These are phyloP conservation scores for Metschnikowia reukaufii DNA, from an alignment of 805 yeast species.

Conservation along the genomic window DNA sequence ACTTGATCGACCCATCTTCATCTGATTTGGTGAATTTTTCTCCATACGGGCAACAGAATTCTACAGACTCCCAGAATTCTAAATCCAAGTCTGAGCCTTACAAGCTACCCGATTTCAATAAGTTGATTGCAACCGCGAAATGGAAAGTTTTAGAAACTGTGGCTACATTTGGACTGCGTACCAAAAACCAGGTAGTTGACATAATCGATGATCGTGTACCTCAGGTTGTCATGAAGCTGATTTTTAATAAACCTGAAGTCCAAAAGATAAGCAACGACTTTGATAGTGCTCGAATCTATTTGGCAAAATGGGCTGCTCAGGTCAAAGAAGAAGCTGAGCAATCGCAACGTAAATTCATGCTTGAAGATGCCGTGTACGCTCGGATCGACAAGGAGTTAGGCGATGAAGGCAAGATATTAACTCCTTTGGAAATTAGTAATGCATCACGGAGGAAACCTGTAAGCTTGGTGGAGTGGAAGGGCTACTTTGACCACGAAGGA, in stretches of 20 bases:
- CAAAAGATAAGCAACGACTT: conserved; percentile 81
- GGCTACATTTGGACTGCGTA: conserved; percentile 65
- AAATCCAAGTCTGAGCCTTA: conserved; percentile 21
- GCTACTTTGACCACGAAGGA: conserved; percentile 80
- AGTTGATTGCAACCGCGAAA: conserved; percentile 64
- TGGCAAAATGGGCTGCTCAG: conserved; percentile 96
- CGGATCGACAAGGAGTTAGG: conserved; percentile 63
- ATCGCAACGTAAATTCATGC: conserved; percentile 49
- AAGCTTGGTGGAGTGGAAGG: conserved; percentile 74
- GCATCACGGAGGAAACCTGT: conserved; percentile 69
- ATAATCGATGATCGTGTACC: conserved; percentile 68
- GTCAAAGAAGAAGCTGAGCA: conserved; percentile 87
- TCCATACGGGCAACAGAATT: conserved; percentile 24
- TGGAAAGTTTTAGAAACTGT: conserved; percentile 86
- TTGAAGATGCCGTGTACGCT: conserved; percentile 60
- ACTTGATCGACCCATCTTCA: conserved; percentile 74
- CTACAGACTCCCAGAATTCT: neutral
- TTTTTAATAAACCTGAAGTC: conserved; percentile 73
- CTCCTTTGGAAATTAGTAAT: conserved; percentile 57
- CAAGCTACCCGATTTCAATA: conserved; percentile 34
- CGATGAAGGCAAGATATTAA: conserved; percentile 40
- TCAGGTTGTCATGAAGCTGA: conserved; percentile 52
- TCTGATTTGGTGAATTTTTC: conserved; percentile 62
- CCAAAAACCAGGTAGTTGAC: conserved; percentile 55
- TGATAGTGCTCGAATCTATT: conserved; percentile 85